Percentiles rank a stretch among this genome's conserved stretches.
Evolutionary conservation across 805 yeast genomes (phyloP).

Genomic region (Metschnikowia lunata): DNA sequence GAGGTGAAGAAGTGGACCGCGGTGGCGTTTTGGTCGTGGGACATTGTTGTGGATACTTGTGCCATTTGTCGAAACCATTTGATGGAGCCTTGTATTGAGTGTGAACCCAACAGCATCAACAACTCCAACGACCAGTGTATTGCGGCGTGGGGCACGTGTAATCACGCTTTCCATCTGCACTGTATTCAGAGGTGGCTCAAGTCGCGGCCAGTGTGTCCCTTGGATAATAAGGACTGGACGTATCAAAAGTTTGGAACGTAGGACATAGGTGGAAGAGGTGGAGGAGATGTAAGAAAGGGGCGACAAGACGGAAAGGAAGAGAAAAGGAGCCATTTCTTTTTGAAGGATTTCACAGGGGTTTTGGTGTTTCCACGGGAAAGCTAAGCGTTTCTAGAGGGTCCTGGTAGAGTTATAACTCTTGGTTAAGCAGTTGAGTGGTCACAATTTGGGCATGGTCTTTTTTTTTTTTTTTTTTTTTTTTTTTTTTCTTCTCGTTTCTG

Average conservation of each 20-base stretch:
- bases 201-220: conserved; percentile 93
- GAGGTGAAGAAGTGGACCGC: conserved; percentile 98
- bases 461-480: too few species aligned
- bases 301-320: too few species aligned
- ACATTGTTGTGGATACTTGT: conserved; percentile 89
- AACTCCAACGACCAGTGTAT: conserved; percentile 67
- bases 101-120: conserved; percentile 76
- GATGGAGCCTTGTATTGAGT: conserved; percentile 97
- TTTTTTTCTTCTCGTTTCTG: too few species aligned
- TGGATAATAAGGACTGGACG: conserved; percentile 89
- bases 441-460: too few species aligned
- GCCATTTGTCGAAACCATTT: conserved; percentile 97
- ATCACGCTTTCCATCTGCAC: conserved; percentile 97
- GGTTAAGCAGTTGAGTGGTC: too few species aligned
- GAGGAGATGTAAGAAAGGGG: not conserved
- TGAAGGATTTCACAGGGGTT: too few species aligned
- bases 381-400: too few species aligned
- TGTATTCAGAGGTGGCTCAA: conserved; percentile 94
- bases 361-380: too few species aligned
- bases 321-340: too few species aligned
- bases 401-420: too few species aligned
- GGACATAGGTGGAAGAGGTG: too few species aligned
- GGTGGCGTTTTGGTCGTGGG: conserved; percentile 99
- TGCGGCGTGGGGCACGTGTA: conserved; percentile 96
- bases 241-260: conserved; percentile 65